phyloP scores from a whole-genome alignment of 352 stramenopile species.

The Globisporangium emineosum region DNA sequence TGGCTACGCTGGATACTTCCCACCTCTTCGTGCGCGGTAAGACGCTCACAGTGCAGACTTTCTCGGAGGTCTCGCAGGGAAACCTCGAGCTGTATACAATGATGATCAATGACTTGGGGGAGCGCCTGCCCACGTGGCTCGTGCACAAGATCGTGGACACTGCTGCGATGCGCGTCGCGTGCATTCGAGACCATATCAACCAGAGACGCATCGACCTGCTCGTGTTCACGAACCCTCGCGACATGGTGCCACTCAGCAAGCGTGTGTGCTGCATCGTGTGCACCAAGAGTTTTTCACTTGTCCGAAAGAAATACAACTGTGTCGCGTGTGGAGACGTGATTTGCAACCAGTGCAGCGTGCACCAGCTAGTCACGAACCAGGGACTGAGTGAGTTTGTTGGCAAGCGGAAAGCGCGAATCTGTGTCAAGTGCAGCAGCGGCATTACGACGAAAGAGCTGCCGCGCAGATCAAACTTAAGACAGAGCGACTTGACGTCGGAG shows the following conservation, averaged over 20 bases:
- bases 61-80: constrained; percentile 46
- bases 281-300: constrained; percentile 79
- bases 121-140: constrained; percentile 72
- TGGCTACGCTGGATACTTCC: constrained; percentile 40
- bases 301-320: constrained; percentile 87
- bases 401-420: constrained; percentile 76
- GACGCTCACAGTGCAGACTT: constrained; percentile 75
- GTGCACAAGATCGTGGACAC: constrained; percentile 83
- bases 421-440: constrained; percentile 69
- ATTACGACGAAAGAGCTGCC: constrained; percentile 54
- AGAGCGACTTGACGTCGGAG: constrained; percentile 25
- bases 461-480: constrained; percentile 35
- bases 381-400: constrained; percentile 43
- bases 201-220: constrained; percentile 70
- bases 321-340: constrained; percentile 78
- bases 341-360: constrained; percentile 75
- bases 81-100: constrained; percentile 77
- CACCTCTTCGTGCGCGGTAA: constrained; percentile 67
- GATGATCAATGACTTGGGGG: constrained; percentile 80
- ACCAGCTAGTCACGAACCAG: constrained; percentile 64
- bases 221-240: constrained; percentile 57
- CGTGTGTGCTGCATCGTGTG: constrained; percentile 80
- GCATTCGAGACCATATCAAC: constrained; percentile 75
- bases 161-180: constrained; percentile 69
- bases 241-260: constrained; percentile 70